phyloP scores from a whole-genome alignment of 2,329 filamentous ascomycete species.

The Neophaeococcomyces aloes region DNA sequence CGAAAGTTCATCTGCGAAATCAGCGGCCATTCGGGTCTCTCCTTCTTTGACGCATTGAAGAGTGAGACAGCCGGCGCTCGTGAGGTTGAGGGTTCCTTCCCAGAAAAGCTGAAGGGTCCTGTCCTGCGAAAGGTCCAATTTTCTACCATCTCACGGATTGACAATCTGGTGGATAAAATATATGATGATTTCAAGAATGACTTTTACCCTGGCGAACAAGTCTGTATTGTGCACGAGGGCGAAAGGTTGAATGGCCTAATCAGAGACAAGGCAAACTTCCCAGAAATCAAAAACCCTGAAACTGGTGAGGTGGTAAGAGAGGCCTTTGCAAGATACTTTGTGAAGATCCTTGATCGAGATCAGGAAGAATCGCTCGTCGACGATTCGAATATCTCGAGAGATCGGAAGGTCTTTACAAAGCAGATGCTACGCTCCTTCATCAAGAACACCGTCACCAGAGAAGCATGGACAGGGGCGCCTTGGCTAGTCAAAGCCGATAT shows the following conservation, averaged over 20 bases:
- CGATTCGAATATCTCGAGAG: conserved; percentile 70
- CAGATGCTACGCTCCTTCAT: conserved; percentile 87
- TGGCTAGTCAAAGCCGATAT: conserved; percentile 88
- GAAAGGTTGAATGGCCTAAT: conserved; percentile 59
- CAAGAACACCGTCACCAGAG: conserved; percentile 83
- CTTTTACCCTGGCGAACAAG: conserved; percentile 80
- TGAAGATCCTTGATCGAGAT: conserved; percentile 59
- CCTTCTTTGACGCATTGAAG: conserved; percentile 82
- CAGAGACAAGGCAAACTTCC: conserved; percentile 73
- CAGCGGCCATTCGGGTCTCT: conserved; percentile 81
- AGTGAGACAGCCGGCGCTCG: conserved; percentile 67
- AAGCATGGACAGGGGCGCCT: conserved; percentile 90
- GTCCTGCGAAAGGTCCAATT: conserved; percentile 87
- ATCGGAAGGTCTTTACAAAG: conserved; percentile 89
- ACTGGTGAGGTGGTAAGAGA: conserved; percentile 52
- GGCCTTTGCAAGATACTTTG: conserved; percentile 69
- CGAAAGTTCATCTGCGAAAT: conserved; percentile 92
- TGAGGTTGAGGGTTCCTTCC: conserved; percentile 85
- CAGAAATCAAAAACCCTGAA: conserved; percentile 49
- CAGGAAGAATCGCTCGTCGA: conserved; percentile 74
- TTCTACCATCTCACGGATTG: conserved; percentile 77
- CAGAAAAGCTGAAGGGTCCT: conserved; percentile 79
- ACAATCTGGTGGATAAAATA: conserved; percentile 48
- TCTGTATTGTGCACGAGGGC: conserved; percentile 62
- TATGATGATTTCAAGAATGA: conserved; percentile 66